Evolutionary conservation across 345 rosid genomes (phyloP).

Genomic region (Reutealis trisperma): DNA sequence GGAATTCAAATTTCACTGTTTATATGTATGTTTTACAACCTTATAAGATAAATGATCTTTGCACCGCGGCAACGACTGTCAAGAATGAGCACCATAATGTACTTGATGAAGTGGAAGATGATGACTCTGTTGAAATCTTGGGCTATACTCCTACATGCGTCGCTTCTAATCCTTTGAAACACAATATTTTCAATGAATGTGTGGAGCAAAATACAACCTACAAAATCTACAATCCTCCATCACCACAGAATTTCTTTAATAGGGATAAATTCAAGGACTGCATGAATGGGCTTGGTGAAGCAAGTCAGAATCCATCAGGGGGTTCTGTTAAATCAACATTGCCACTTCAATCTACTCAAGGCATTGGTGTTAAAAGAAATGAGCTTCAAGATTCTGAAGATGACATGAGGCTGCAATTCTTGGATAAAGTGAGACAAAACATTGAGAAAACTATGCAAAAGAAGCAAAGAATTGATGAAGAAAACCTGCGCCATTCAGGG

Average conservation of each 20-base stretch:
- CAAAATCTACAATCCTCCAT: constrained; percentile 31
- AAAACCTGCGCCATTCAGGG: constrained; percentile 26
- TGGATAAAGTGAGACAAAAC: no score
- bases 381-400: not conserved
- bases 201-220: constrained; percentile 18
- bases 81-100: constrained; percentile 33
- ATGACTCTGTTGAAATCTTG: constrained; percentile 43
- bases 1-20: constrained; percentile 70
- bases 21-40: constrained; percentile 65
- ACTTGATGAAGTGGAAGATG: constrained; percentile 74
- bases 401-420: not conserved
- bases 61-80: not conserved
- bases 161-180: constrained; percentile 24
- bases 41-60: constrained; percentile 67
- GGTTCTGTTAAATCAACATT: not conserved
- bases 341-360: not conserved
- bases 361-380: no score
- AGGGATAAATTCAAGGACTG: constrained; percentile 28
- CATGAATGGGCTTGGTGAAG: not conserved
- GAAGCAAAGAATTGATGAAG: constrained; percentile 23
- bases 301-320: not conserved
- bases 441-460: no score
- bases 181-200: constrained; percentile 9
- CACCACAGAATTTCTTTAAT: no score
- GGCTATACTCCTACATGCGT: constrained; percentile 28